These are phyloP conservation scores for Apiospora aurea DNA, from an alignment of 2,329 filamentous ascomycete species.

Conservation along the genomic window DNA sequence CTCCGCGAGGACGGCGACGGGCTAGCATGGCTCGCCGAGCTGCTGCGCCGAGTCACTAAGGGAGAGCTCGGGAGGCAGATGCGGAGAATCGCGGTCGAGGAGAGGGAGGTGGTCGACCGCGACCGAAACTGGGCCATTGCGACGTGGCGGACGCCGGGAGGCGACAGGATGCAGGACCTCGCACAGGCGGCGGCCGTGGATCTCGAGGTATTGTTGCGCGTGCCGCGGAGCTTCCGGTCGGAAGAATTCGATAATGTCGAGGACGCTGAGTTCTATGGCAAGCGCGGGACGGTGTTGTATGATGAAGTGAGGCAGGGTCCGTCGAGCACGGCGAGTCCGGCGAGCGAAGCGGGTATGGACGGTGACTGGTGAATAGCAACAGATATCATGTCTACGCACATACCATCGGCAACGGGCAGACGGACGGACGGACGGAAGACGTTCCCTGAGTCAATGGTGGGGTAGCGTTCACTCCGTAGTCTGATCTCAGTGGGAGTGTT, in stretches of 20 bases:
- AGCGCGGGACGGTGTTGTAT: background rate
- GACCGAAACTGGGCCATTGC: background rate
- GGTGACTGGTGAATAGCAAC: too few relatives aligned
- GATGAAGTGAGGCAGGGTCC: background rate
- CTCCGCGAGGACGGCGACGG: background rate
- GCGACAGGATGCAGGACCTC: background rate
- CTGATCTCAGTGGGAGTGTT: background rate
- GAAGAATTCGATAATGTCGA: background rate
- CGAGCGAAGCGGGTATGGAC: background rate
- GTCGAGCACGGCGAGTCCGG: background rate
- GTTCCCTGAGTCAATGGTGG: background rate
- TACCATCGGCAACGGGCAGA: background rate
- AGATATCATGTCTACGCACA: background rate
- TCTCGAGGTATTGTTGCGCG: background rate
- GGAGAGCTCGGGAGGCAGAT: background rate
- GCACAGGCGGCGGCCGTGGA: slow-evolving; percentile 10
- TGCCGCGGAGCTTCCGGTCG: background rate
- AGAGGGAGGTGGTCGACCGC: background rate
- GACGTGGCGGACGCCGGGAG: background rate
- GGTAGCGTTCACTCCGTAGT: background rate
- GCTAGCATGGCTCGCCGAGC: background rate
- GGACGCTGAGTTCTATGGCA: background rate
- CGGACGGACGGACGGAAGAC: background rate
- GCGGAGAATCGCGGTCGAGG: background rate
- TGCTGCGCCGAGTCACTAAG: background rate